These are phyloP conservation scores for Rhamnella rubrinervis DNA, from an alignment of 331 rosid genomes.

Conservation along the genomic window DNA sequence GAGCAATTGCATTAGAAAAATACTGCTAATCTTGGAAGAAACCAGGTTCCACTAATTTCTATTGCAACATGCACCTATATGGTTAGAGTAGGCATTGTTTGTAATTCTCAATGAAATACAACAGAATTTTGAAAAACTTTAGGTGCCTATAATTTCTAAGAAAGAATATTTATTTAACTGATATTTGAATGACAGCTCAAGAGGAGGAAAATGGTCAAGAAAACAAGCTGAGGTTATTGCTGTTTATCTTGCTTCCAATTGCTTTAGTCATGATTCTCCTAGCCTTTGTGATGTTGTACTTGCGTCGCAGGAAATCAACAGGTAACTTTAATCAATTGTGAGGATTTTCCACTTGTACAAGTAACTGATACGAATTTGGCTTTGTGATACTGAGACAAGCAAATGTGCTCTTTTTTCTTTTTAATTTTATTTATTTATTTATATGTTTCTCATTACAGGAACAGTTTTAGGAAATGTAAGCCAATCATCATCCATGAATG, in stretches of 20 bases:
- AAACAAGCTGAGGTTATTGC: slow-evolving; percentile 10
- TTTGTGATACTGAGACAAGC: not conserved
- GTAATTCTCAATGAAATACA: no score
- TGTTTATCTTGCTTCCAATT: slow-evolving; percentile 17
- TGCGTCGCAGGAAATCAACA: slow-evolving; percentile 25
- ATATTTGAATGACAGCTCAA: slow-evolving; percentile 25
- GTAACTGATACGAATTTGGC: not conserved
- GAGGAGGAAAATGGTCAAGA: slow-evolving; percentile 20
- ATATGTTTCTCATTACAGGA: slow-evolving; percentile 5
- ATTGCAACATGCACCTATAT: no score
- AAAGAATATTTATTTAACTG: not conserved
- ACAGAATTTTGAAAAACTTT: not conserved
- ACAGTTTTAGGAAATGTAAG: not conserved
- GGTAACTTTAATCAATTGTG: slow-evolving; percentile 13
- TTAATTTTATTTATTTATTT: no score
- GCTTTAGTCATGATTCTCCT: slow-evolving; percentile 20
- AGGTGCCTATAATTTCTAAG: not conserved
- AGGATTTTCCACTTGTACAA: not conserved
- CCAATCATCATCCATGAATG: not conserved
- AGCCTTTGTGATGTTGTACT: slow-evolving; percentile 7
- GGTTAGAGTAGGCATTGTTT: no score
- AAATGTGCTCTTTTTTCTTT: not conserved
- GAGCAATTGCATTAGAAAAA: no score
- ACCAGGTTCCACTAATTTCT: no score
- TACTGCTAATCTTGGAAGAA: no score